phyloP scores from a whole-genome alignment of 306 rosid species.

The Prosopis cineraria region DNA sequence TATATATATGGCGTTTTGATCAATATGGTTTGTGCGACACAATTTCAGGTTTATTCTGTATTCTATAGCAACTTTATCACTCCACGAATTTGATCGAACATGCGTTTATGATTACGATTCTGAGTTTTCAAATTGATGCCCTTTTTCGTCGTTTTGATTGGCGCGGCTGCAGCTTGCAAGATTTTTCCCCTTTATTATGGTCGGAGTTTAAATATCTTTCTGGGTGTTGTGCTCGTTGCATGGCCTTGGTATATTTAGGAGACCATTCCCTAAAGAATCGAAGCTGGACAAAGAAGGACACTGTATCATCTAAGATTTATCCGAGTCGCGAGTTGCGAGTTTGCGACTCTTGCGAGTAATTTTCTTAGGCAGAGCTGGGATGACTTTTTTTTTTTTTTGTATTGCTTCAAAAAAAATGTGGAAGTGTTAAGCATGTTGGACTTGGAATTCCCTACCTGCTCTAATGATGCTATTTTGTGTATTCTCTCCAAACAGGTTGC shows the following conservation, averaged over 20 bases:
- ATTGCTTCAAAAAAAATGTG: background rate
- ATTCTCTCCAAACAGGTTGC: conserved; percentile 67
- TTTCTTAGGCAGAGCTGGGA: background rate
- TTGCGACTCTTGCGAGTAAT: background rate
- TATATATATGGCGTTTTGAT: background rate
- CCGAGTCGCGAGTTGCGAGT: background rate
- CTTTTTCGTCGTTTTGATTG: background rate
- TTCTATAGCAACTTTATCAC: background rate
- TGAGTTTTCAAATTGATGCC: background rate
- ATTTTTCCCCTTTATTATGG: background rate
- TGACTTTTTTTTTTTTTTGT: background rate
- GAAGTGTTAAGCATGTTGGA: conserved; percentile 1
- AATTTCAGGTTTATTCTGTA: background rate
- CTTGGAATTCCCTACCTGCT: background rate
- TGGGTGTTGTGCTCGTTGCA: background rate
- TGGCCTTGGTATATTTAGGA: background rate
- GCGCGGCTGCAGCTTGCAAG: background rate
- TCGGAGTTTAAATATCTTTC: background rate
- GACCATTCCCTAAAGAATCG: background rate
- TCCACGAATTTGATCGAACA: background rate
- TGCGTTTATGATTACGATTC: background rate
- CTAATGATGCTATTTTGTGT: conserved; percentile 17
- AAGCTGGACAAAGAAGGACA: background rate
- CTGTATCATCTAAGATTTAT: background rate
- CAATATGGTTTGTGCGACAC: conserved; percentile 1